Percentiles rank a stretch among this genome's conserved stretches.
phyloP scores from a whole-genome alignment of 371 early-diverging fungal species.

The Mortierella sp. region DNA sequence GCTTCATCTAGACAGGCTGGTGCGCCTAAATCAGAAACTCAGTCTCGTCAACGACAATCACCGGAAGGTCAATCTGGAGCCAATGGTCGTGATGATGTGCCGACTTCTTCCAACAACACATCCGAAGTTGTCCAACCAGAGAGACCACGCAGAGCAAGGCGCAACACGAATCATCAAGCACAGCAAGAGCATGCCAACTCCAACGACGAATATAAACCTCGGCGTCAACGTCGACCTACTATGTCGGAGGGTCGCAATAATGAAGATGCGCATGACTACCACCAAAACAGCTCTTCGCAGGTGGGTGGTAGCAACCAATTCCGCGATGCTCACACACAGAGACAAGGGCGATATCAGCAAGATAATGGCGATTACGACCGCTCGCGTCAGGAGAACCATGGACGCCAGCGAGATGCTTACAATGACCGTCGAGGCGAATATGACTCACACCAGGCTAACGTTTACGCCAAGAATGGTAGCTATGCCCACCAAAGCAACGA shows the following conservation, averaged over 20 bases:
- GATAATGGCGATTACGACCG: slow-evolving; percentile 3
- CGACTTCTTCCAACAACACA: not conserved
- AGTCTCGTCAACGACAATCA: not conserved
- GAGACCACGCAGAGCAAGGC: slow-evolving; percentile 29
- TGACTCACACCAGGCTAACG: not conserved
- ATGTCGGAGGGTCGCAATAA: not conserved
- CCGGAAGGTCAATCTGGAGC: not conserved
- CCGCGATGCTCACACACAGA: not conserved
- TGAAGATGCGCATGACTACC: not conserved
- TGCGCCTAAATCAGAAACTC: not conserved
- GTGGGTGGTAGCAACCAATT: not conserved
- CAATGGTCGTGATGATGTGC: not conserved
- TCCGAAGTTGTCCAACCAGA: slow-evolving; percentile 21
- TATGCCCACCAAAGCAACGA: not conserved
- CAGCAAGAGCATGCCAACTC: slow-evolving; percentile 3
- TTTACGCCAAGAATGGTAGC: not conserved
- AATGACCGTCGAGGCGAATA: not conserved
- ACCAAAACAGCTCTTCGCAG: not conserved
- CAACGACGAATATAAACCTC: slow-evolving; percentile 1
- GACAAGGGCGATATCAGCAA: slow-evolving; percentile 16
- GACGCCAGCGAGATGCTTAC: not conserved
- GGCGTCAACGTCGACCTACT: slow-evolving; percentile 1
- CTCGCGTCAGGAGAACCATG: not conserved
- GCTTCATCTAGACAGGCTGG: not conserved
- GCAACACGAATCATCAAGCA: slow-evolving; percentile 25